Conservation (phyloP, 495 filamentous ascomycete species). For the Annulohypoxylon moriforme region DNA sequence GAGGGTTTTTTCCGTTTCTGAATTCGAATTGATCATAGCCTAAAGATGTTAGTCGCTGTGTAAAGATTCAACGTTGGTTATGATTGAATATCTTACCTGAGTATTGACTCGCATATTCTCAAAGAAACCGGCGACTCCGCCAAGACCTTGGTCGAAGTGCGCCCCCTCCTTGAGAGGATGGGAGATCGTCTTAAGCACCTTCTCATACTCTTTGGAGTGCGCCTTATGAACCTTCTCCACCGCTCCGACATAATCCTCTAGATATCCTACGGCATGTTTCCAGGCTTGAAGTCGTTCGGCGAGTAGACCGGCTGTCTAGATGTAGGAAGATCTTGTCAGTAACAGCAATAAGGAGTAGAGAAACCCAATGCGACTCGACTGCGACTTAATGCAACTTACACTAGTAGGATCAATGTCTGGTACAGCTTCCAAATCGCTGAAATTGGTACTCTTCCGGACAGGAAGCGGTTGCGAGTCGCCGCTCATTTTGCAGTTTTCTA, state of each 20-base stretch:
- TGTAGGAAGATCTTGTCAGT: conserved; percentile 21
- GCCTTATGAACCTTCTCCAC: conserved; percentile 86
- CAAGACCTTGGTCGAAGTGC: conserved; percentile 88
- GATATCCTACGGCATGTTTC: conserved; percentile 91
- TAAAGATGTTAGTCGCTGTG: conserved; percentile 49
- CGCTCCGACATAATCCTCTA: conserved; percentile 87
- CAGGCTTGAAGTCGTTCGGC: conserved; percentile 88
- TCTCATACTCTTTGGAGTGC: conserved; percentile 95
- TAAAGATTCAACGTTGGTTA: not conserved
- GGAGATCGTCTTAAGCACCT: conserved; percentile 89
- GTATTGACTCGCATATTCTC: conserved; percentile 94
- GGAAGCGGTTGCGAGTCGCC: conserved; percentile 61
- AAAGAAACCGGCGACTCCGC: conserved; percentile 87
- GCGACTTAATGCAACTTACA: conserved; percentile 65
- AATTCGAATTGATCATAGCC: conserved; percentile 85
- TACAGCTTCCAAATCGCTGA: conserved; percentile 68
- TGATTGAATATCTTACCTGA: conserved; percentile 63
- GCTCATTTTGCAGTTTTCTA: conserved; percentile 42
- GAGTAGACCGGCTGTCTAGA: conserved; percentile 78
- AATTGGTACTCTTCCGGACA: conserved; percentile 64
- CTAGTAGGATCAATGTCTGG: conserved; percentile 82
- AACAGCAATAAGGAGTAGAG: conserved; percentile 23
- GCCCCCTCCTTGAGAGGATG: conserved; percentile 86
- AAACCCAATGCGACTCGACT: conserved; percentile 51
- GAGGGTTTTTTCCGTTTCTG: conserved; percentile 87